Percentiles rank a stretch among this genome's conserved stretches.
phyloP scores from a whole-genome alignment of 371 early-diverging fungal genomes.

The Mortierella sp. region DNA sequence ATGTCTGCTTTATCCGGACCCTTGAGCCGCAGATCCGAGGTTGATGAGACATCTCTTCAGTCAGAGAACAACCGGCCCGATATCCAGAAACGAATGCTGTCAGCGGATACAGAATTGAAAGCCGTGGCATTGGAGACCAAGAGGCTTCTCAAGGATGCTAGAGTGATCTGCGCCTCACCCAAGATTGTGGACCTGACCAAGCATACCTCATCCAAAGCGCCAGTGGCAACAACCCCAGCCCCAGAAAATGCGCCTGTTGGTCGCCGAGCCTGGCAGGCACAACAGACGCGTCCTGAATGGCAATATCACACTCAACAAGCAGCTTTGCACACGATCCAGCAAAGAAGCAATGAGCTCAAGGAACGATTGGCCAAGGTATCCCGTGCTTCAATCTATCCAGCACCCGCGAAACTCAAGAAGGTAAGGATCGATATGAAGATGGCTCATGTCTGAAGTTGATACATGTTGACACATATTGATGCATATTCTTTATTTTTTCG shows the following conservation, averaged over 20 bases:
- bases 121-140: constrained; percentile 55
- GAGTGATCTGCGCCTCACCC: constrained; percentile 65
- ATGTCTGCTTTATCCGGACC: constrained; percentile 32
- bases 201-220: constrained; percentile 30
- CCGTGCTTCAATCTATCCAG: constrained; percentile 13
- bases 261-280: constrained; percentile 68
- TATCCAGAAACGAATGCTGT: constrained; percentile 16
- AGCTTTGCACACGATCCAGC: constrained; percentile 71
- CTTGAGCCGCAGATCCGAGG: constrained; percentile 16
- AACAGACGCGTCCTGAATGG: constrained; percentile 71
- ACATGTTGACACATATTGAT: background rate
- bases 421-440: constrained; percentile 3
- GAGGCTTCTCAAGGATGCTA: constrained; percentile 63
- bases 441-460: background rate
- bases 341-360: constrained; percentile 72
- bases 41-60: constrained; percentile 13
- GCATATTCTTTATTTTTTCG: background rate
- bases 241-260: constrained; percentile 14
- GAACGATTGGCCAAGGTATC: constrained; percentile 56
- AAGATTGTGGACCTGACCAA: constrained; percentile 65
- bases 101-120: constrained; percentile 42
- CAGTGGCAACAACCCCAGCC: constrained; percentile 29
- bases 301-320: constrained; percentile 83
- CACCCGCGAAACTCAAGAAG: constrained; percentile 42
- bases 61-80: constrained; percentile 3